These are phyloP conservation scores for Lanzia echinophila DNA, from an alignment of 2,329 filamentous ascomycete species.

Conservation along the genomic window DNA sequence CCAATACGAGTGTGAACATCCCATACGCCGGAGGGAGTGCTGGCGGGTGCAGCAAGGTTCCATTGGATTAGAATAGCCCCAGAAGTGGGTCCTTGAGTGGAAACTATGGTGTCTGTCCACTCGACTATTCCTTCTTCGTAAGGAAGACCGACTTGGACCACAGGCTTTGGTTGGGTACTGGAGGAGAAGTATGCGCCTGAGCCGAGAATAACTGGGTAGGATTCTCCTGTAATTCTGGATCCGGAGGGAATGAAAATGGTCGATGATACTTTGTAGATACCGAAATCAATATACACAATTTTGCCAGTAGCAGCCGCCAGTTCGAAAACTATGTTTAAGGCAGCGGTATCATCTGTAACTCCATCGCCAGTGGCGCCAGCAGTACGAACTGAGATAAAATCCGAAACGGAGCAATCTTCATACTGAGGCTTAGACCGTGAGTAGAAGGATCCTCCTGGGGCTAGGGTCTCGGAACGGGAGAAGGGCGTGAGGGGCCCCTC, in stretches of 20 bases:
- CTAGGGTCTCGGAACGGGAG: not conserved
- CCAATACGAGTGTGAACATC: slow-evolving; percentile 33
- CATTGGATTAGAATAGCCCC: slow-evolving; percentile 60
- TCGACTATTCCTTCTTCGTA: slow-evolving; percentile 55
- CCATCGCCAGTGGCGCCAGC: slow-evolving; percentile 44
- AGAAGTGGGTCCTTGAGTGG: slow-evolving; percentile 49
- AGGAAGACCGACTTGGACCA: slow-evolving; percentile 48
- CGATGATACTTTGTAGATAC: slow-evolving; percentile 45
- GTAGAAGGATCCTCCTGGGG: slow-evolving; percentile 34
- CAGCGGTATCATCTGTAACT: slow-evolving; percentile 50
- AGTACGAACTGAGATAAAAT: slow-evolving; percentile 39
- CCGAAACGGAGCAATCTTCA: slow-evolving; percentile 31
- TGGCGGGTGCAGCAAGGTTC: slow-evolving; percentile 46
- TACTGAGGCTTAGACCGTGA: slow-evolving; percentile 50
- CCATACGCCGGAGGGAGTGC: slow-evolving; percentile 49
- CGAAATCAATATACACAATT: slow-evolving; percentile 51
- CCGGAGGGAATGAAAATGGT: slow-evolving; percentile 42
- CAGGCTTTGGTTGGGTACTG: slow-evolving; percentile 37
- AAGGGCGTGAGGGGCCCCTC: slow-evolving; percentile 38
- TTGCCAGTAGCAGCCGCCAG: slow-evolving; percentile 41
- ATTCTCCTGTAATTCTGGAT: slow-evolving; percentile 34
- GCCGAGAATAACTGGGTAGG: slow-evolving; percentile 36
- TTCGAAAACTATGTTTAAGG: slow-evolving; percentile 51
- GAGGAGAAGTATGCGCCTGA: slow-evolving; percentile 40
- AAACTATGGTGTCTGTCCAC: slow-evolving; percentile 55